Evolutionary conservation across 768 basidiomycete species (phyloP), one percentile per base, ranked within the genome.

Genomic region (Piloderma croceum): DNA sequence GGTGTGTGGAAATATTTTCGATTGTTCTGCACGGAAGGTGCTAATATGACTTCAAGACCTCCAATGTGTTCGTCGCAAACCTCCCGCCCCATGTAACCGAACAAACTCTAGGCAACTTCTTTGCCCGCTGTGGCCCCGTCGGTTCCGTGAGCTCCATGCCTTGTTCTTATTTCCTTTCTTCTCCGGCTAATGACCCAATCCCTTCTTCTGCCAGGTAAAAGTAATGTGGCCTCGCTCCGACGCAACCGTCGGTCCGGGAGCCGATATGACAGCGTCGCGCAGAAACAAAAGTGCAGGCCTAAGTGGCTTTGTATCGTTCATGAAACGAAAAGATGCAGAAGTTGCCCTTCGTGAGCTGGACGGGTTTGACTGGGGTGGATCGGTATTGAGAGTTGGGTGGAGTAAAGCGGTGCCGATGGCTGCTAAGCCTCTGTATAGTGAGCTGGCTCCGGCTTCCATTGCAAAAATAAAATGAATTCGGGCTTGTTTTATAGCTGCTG

Each of bases 151-250:
- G 77, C 67, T 5, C 22, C 24, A n/a, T n/a, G 27, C n/a, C 40
- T 23, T 6, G 22, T 38, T 38, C 17, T 10, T 43, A 27, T 25
- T 3, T 13, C 24, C 38, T 39, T 31, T 35, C 34, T 9, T 19
- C 12, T 35, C 10, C 6, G 5, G 5, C 43, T 20, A 3, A 7
- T 41, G 21, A 45, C n/a, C n/a, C 20, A 31, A 9, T 18, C n/a
- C 15, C 29, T 17, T 12, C 41, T 7, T 24, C 10, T 19, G 44
- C 3, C 41, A 91, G 89, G 88, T 92, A 32, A 91, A 94, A 70
- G 81, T 98, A 49, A 97, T 98, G 93, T 98, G 92, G 92, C 94
- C 93, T n/a, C 81, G 94, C 29, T 76, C 80, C 9, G 90, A 93
- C 54, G 73, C 65, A 13, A 70, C 74, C 2, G 47, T 62, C 5